Evolutionary conservation across 306 rosid species (phyloP).

Genomic region (Cucurbita maxima): DNA sequence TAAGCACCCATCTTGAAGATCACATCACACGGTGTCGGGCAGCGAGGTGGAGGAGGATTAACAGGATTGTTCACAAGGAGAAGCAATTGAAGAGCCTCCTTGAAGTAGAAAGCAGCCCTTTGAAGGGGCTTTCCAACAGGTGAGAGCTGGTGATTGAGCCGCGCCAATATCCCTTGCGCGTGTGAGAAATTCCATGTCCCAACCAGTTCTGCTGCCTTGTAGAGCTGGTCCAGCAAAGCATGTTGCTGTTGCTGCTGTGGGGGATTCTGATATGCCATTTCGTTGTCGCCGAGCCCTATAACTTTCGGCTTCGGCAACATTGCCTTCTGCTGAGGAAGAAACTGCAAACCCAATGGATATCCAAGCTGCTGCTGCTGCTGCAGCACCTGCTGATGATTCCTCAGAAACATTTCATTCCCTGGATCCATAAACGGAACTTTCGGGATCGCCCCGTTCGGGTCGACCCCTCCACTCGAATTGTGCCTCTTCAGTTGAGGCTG

Average conservation of each 20-base stretch:
- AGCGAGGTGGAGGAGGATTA: constrained; percentile 14
- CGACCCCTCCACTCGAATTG: constrained; percentile 13
- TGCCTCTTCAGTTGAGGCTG: constrained; percentile 27
- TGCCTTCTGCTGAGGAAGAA: constrained; percentile 23
- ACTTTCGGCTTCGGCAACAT: constrained; percentile 17
- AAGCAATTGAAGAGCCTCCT: constrained; percentile 35
- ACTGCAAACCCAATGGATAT: constrained; percentile 22
- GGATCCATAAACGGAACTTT: constrained; percentile 20
- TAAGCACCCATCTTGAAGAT: constrained; percentile 40
- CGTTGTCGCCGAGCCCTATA: constrained; percentile 10
- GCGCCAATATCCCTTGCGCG: constrained; percentile 51
- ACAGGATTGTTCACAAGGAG: constrained; percentile 18
- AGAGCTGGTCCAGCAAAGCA: constrained; percentile 30
- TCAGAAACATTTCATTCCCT: constrained; percentile 14
- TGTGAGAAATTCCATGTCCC: constrained; percentile 25
- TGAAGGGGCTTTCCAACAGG: constrained; percentile 35
- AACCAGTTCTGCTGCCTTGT: constrained; percentile 35
- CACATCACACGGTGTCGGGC: constrained; percentile 25
- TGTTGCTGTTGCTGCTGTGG: constrained; percentile 19
- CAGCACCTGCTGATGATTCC: constrained; percentile 16
- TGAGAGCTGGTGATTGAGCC: constrained; percentile 48
- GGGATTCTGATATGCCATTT: constrained; percentile 1
- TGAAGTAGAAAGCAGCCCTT: constrained; percentile 42
- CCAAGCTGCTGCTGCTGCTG: constrained; percentile 21
- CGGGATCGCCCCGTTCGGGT: constrained; percentile 15